Evolutionary conservation across 2,329 filamentous ascomycete genomes (phyloP), one percentile per base, ranked within the genome.

Genomic region (Trichoderma oligosporum): DNA sequence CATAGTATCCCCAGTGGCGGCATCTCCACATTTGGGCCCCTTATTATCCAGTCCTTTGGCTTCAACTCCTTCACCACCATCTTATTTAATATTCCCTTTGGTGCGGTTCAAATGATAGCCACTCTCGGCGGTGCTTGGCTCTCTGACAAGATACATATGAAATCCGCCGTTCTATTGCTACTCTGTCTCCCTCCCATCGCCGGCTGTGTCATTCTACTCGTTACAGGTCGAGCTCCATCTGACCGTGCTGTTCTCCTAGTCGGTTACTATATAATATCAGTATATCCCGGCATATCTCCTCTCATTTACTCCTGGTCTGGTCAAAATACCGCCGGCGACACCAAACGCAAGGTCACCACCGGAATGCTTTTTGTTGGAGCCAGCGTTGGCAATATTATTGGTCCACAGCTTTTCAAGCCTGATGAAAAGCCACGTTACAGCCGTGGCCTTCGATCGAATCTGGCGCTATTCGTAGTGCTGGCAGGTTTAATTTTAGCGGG

Each of bases 331-430:
- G 84, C 76, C 2, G 85, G 84, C 0, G 83, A 87, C 59, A 88
- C 85, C 0, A 88, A 88, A 67, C 79, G 83, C 60, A 87, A 87
- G 65, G 78, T 82, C 2, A 85, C 80, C 0, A 86, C 83, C 0
- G 82, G 75, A 2, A 76, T 83, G 12, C 70, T 86, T 3, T 84
- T 87, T 61, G 74, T 86, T 24, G 83, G 83, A 6, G 79, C 82
- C 62, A 83, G 80, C 49, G 78, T 79, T 1, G 84, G 84, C 7
- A 87, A 87, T 62, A 81, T 86, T 42, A 74, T 86, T n/a, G 84
- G 84, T 0, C 84, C 84, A 0, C 80, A 82, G 56, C 70, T 87
- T 1, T 68, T 87, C 70, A 82, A 77, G 22, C 79, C 81, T 0
- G 74, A 73, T 2, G 82, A 87, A 63, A 79, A 78, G 29, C 84